A percentile compares a stretch with the other conserved stretches of the same genome.
These are phyloP conservation scores for Colletotrichum scovillei DNA, from an alignment of 2,329 filamentous ascomycete genomes.

Conservation along the genomic window DNA sequence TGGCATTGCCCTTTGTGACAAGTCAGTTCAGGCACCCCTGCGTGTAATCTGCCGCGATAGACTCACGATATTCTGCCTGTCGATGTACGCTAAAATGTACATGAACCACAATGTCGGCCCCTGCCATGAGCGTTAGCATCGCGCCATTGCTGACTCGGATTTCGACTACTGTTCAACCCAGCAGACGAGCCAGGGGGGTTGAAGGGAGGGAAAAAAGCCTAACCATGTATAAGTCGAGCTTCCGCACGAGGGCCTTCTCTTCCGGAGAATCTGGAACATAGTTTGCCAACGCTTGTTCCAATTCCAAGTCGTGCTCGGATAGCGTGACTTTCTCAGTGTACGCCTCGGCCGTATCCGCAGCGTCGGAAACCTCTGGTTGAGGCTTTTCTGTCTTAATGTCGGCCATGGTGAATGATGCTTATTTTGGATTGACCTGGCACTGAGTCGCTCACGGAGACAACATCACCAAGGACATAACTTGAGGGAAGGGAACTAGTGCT, in stretches of 20 bases:
- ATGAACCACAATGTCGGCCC: slow-evolving; percentile 45
- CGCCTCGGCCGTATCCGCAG: slow-evolving; percentile 11
- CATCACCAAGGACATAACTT: not conserved
- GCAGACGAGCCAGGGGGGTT: not conserved
- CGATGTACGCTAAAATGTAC: slow-evolving; percentile 45
- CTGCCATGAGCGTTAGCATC: not conserved
- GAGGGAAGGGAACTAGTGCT: not conserved
- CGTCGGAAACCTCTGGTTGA: not conserved
- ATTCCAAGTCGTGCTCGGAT: slow-evolving; percentile 9
- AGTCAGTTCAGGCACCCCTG: slow-evolving; percentile 43
- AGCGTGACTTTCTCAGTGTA: slow-evolving; percentile 6
- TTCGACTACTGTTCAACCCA: not conserved
- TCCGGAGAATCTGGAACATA: slow-evolving; percentile 23
- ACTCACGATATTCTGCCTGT: slow-evolving; percentile 36
- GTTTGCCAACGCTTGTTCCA: slow-evolving; percentile 12
- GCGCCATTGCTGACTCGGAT: not conserved
- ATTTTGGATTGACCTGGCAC: too few species aligned
- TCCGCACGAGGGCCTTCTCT: slow-evolving; percentile 41
- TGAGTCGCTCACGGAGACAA: not conserved
- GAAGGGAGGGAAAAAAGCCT: too few species aligned
- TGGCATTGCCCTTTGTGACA: slow-evolving; percentile 55
- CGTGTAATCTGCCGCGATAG: not conserved
- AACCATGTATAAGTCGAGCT: slow-evolving; percentile 43
- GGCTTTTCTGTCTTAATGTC: slow-evolving; percentile 17
- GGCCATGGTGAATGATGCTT: not conserved